Evolutionary conservation across 495 filamentous ascomycete species (phyloP).

Genomic region (Lophiotrema nucula): DNA sequence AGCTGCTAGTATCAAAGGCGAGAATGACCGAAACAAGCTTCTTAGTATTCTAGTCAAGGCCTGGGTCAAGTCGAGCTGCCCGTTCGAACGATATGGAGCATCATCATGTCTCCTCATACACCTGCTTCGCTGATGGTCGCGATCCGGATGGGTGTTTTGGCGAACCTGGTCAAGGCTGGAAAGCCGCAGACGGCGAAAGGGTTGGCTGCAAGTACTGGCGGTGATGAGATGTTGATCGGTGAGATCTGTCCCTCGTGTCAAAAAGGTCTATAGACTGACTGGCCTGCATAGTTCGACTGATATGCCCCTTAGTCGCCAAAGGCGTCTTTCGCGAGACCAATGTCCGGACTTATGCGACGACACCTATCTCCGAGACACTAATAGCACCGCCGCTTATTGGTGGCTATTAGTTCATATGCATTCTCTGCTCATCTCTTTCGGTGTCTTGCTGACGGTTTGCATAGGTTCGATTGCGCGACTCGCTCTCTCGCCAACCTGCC

Average conservation of each 20-base stretch:
- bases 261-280: not conserved
- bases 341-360: constrained; percentile 4
- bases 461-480: constrained; percentile 9
- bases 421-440: not conserved
- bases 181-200: constrained; percentile 7
- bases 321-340: constrained; percentile 3
- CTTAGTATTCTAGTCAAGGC: too few species aligned
- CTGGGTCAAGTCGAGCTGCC: not conserved
- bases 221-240: constrained; percentile 11
- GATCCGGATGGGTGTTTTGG: constrained; percentile 5
- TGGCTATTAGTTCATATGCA: constrained; percentile 3
- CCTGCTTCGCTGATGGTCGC: constrained; percentile 9
- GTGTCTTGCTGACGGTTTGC: too few species aligned
- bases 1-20: too few species aligned
- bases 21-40: too few species aligned
- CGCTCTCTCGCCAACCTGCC: constrained; percentile 14
- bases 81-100: constrained; percentile 7
- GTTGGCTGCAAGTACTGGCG: not conserved
- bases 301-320: not conserved
- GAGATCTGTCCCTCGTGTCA: not conserved
- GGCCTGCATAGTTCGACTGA: not conserved
- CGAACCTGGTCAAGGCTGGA: constrained; percentile 1
- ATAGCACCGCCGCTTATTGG: constrained; percentile 7
- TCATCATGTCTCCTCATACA: constrained; percentile 16
- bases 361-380: constrained; percentile 9